phyloP scores from a whole-genome alignment of 805 yeast species.

The Kodamaea laetipori region DNA sequence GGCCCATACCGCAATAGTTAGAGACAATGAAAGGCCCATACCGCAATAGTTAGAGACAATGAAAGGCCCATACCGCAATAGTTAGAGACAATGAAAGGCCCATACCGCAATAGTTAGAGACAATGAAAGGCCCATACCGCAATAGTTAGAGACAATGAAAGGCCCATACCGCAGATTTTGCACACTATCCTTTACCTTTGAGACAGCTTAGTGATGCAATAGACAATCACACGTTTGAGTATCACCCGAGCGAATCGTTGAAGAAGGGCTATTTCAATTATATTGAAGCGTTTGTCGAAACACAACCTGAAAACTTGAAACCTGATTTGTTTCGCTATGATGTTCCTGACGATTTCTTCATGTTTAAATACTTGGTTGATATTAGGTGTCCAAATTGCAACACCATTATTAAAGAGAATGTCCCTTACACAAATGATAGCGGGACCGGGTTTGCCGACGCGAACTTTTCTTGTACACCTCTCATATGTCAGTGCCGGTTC shows the following conservation, averaged over 20 bases:
- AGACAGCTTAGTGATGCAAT: slow-evolving; percentile 14
- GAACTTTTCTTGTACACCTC: slow-evolving; percentile 7
- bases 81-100: no score
- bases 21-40: no score
- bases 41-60: no score
- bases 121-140: no score
- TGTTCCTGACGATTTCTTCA: slow-evolving; percentile 4
- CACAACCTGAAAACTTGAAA: not conserved
- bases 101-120: no score
- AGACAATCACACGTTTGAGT: slow-evolving; percentile 17
- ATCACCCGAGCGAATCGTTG: slow-evolving; percentile 10
- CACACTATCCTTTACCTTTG: slow-evolving; percentile 25
- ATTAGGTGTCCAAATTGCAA: slow-evolving; percentile 19
- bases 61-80: no score
- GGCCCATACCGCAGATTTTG: slow-evolving; percentile 19
- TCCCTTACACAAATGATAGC: slow-evolving; percentile 16
- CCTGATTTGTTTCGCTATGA: not conserved
- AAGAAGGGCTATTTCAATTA: slow-evolving; percentile 6
- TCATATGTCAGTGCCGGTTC: not conserved
- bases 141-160: no score
- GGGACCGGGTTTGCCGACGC: slow-evolving; percentile 20
- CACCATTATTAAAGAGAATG: slow-evolving; percentile 9
- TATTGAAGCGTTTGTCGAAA: not conserved
- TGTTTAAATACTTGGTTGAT: slow-evolving; percentile 11
- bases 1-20: no score